Base-by-base conservation (phyloP, 176 grass and related monocot genomes). In the Avena eriantha region DNA sequence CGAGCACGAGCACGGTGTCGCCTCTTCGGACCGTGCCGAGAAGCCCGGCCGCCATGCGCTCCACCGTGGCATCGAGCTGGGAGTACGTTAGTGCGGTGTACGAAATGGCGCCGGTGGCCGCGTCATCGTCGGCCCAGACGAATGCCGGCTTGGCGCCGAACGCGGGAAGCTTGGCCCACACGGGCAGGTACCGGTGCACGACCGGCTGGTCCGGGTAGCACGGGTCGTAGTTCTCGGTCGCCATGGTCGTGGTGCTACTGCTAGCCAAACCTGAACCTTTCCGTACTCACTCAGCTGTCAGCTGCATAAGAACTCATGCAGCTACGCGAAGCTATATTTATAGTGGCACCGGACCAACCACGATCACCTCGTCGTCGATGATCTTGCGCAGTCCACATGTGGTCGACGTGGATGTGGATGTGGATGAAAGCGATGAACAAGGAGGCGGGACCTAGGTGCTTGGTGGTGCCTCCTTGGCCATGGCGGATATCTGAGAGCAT, bases 151-250 rank as follows among this genome's bases (percentile, higher is more conserved):
- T 92, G 34, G 47, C 4, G 60, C 26, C 55, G 74, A 90, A 95
- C 58, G 69, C 65, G 11, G 90, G 90, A 11, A 81, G 83, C 33
- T 39, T 88, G 3, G 87, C 90, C 93, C 90, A 90, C n/a, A 95
- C 21, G 4, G 93, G 69, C 8, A 90, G 88, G 93, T 92, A 88
- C 8, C 69, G 73, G 76, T 95, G 82, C 45, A 86, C 93, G 39
- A 82, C 88, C 34, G 69, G 93, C 75, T 95, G 93, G 88, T 95
- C 90, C 7, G 93, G 90, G 90, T 90, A 92, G 84, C 88, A 90
- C 8, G 88, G 82, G 81, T 90, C 90, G 35, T 95, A 95, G 79
- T 95, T 95, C 75, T 95, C 93, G 11, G 63, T 88, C 31, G 31
- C 80, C 93, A 95, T 92, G 31, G 5, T 47, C 46, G n/a, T 24